Percentiles rank a stretch among this genome's conserved stretches.
phyloP scores from a whole-genome alignment of 192 early-diverging fungal species.

The Coemansia sp. region DNA sequence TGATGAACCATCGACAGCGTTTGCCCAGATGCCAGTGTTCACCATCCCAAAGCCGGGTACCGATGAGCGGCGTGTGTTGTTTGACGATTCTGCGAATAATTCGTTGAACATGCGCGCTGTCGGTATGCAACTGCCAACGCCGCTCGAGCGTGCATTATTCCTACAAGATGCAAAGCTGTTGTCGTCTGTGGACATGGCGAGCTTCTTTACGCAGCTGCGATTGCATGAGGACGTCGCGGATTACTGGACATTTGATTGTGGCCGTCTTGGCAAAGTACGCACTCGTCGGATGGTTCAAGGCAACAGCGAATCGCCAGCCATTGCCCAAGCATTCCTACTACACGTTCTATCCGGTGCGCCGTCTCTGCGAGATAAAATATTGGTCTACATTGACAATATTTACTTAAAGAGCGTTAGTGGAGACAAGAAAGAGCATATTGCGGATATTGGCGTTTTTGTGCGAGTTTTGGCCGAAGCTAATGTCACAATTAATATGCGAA shows the following conservation, averaged over 20 bases:
- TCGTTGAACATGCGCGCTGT: conserved; percentile 19
- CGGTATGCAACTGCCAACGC: conserved; percentile 13
- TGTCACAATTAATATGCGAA: conserved; percentile 16
- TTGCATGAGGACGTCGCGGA: background rate
- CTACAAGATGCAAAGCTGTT: background rate
- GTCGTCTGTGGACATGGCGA: background rate
- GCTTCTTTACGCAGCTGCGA: conserved; percentile 8
- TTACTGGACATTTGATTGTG: conserved; percentile 15
- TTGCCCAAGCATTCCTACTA: conserved; percentile 11
- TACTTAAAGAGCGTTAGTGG: conserved; percentile 20
- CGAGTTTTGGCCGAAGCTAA: conserved; percentile 1
- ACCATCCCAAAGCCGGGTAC: conserved; percentile 20
- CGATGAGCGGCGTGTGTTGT: conserved; percentile 8
- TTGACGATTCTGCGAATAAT: conserved; percentile 21
- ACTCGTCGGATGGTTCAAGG: conserved; percentile 23
- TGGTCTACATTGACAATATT: conserved; percentile 44
- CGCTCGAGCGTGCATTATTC: conserved; percentile 7
- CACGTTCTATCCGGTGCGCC: conserved; percentile 3
- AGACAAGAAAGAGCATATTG: conserved; percentile 5
- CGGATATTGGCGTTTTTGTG: conserved; percentile 7
- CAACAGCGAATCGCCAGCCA: conserved; percentile 19
- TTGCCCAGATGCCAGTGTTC: conserved; percentile 15
- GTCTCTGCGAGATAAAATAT: conserved; percentile 1
- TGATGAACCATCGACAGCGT: conserved; percentile 11
- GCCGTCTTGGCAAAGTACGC: background rate